Evolutionary conservation across 306 rosid genomes (phyloP).

Genomic region (Sicyos edulis): DNA sequence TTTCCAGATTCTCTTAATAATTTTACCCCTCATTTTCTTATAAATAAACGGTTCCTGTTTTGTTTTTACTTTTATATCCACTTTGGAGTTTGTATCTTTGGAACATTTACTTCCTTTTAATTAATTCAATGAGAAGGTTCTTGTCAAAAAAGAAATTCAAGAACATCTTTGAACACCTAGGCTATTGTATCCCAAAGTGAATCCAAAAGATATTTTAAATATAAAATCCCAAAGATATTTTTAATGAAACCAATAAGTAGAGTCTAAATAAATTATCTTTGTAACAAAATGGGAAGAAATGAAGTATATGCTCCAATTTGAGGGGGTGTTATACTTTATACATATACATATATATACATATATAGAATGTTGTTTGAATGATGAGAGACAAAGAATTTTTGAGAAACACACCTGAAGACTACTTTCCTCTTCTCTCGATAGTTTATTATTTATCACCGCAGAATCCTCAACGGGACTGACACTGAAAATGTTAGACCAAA

Average conservation of each 20-base stretch:
- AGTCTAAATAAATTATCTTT: background rate
- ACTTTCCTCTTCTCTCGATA: constrained; percentile 63
- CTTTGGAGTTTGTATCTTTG: too few relatives aligned
- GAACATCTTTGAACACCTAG: background rate
- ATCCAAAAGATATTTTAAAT: too few relatives aligned
- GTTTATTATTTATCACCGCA: constrained; percentile 43
- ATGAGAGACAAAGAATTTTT: background rate
- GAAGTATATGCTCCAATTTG: background rate
- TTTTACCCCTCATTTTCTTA: too few relatives aligned
- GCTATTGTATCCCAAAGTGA: background rate
- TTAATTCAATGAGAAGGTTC: too few relatives aligned
- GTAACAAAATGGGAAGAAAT: background rate
- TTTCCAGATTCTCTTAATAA: too few relatives aligned
- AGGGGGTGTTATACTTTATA: background rate
- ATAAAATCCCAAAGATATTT: background rate
- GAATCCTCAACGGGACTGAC: constrained; percentile 52
- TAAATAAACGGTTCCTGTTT: too few relatives aligned
- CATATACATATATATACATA: background rate
- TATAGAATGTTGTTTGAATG: background rate
- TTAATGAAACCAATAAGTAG: background rate
- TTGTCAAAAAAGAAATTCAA: too few relatives aligned
- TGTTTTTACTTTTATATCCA: too few relatives aligned
- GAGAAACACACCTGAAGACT: constrained; percentile 60
- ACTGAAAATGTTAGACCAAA: constrained; percentile 36
- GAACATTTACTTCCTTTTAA: too few relatives aligned